Percentiles rank a stretch among this genome's conserved stretches.
Evolutionary conservation across 2,329 filamentous ascomycete genomes (phyloP).

Genomic region (Clarireedia paspali): DNA sequence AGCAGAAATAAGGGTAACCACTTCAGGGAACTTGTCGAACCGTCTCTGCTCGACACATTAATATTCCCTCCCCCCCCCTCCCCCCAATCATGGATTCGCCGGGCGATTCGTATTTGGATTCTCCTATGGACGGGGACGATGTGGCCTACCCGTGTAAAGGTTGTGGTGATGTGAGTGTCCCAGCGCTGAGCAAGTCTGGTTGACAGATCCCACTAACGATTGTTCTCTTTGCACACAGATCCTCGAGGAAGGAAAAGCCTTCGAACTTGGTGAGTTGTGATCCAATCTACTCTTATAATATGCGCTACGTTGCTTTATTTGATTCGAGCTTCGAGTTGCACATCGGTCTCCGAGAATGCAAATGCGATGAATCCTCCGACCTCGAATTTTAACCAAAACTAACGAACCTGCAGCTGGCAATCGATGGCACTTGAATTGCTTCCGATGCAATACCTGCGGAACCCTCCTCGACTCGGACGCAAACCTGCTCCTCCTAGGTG

Average conservation of each 20-base stretch:
- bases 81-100: conserved; percentile 43
- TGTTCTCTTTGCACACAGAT: conserved; percentile 50
- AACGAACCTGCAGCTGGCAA: conserved; percentile 62
- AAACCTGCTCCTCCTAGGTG: conserved; percentile 91
- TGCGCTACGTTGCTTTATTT: conserved; percentile 7
- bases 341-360: conserved; percentile 1
- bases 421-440: conserved; percentile 98
- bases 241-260: conserved; percentile 96
- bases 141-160: conserved; percentile 81
- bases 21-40: conserved; percentile 1
- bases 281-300: background rate
- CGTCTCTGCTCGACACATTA: conserved; percentile 2
- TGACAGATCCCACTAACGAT: conserved; percentile 17
- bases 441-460: conserved; percentile 91
- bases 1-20: conserved; percentile 10
- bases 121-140: conserved; percentile 61
- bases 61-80: background rate
- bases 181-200: background rate
- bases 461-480: conserved; percentile 97
- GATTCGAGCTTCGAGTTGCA: conserved; percentile 9
- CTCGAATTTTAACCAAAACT: conserved; percentile 14
- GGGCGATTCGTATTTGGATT: conserved; percentile 39
- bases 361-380: conserved; percentile 5
- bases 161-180: conserved; percentile 69
- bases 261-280: conserved; percentile 72